Percentiles rank a stretch among this genome's conserved stretches.
Conservation (phyloP, 768 basidiomycete species). For the Coprinopsis marcescibilis region DNA sequence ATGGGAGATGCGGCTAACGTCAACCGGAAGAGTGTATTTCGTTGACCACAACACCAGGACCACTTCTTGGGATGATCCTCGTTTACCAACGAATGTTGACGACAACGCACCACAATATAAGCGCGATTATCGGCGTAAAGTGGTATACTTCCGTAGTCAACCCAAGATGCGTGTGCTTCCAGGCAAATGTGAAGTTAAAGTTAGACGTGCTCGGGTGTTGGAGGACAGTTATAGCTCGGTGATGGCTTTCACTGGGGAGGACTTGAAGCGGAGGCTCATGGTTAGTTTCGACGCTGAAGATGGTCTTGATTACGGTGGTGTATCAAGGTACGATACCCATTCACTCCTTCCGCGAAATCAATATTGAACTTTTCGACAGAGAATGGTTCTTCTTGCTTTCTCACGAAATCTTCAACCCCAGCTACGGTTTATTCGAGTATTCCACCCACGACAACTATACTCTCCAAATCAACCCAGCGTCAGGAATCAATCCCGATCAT, state of each 20-base stretch:
- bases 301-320: conserved; percentile 73
- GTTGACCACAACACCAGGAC: conserved; percentile 89
- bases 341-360: not conserved
- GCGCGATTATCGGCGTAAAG: conserved; percentile 86
- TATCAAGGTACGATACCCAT: conserved; percentile 47
- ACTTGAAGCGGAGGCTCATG: conserved; percentile 66
- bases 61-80: conserved; percentile 91
- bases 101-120: conserved; percentile 94
- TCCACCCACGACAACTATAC: conserved; percentile 78
- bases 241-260: conserved; percentile 72
- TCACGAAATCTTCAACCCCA: conserved; percentile 78
- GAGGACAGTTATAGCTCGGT: conserved; percentile 85
- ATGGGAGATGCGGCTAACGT: conserved; percentile 93
- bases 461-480: conserved; percentile 73
- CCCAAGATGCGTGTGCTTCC: conserved; percentile 72
- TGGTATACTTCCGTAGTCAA: conserved; percentile 89
- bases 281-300: conserved; percentile 78
- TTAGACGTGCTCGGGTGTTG: conserved; percentile 73
- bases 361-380: conserved; percentile 30
- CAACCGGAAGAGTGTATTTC: conserved; percentile 81
- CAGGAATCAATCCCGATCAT: conserved; percentile 71
- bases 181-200: conserved; percentile 84
- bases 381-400: conserved; percentile 87
- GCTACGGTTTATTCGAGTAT: conserved; percentile 79
- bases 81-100: conserved; percentile 75